A percentile compares a stretch with the other conserved stretches of the same genome.
Evolutionary conservation across 2,329 filamentous ascomycete species (phyloP).

Genomic region (Domatiomyces catenatus): DNA sequence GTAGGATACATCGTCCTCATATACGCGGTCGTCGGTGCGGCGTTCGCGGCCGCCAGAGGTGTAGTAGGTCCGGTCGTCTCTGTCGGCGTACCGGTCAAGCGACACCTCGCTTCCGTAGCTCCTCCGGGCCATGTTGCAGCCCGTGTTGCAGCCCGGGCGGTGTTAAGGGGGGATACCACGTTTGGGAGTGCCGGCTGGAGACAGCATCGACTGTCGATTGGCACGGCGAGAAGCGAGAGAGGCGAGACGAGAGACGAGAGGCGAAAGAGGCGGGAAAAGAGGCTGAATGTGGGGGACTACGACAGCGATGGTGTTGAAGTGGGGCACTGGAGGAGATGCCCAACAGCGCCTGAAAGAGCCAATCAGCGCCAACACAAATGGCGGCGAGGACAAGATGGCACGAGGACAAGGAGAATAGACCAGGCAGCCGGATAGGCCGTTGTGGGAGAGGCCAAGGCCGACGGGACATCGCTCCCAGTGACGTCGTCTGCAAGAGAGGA

Average conservation of each 20-base stretch:
- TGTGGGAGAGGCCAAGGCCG: background rate
- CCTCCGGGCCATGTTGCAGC: conserved; percentile 27
- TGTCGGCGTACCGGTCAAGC: conserved; percentile 34
- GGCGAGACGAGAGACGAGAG: background rate
- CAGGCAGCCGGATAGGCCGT: background rate
- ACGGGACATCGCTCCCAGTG: background rate
- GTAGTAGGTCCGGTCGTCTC: conserved; percentile 30
- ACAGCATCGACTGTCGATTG: background rate
- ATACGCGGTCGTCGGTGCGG: conserved; percentile 33
- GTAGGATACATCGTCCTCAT: conserved; percentile 35
- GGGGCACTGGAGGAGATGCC: background rate
- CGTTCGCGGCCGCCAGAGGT: conserved; percentile 26
- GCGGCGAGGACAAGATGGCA: background rate
- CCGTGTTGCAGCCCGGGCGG: background rate
- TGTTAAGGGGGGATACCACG: background rate
- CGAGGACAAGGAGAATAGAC: background rate
- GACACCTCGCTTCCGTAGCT: conserved; percentile 26
- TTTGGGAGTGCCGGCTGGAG: background rate
- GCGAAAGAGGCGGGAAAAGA: background rate
- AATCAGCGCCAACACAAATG: background rate
- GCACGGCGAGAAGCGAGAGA: background rate
- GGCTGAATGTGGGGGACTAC: too few relatives aligned
- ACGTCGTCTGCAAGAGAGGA: background rate
- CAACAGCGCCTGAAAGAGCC: background rate
- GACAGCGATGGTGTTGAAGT: background rate